Evolutionary conservation across 257 asterid genomes (phyloP).

Genomic region (Asclepias syriaca): DNA sequence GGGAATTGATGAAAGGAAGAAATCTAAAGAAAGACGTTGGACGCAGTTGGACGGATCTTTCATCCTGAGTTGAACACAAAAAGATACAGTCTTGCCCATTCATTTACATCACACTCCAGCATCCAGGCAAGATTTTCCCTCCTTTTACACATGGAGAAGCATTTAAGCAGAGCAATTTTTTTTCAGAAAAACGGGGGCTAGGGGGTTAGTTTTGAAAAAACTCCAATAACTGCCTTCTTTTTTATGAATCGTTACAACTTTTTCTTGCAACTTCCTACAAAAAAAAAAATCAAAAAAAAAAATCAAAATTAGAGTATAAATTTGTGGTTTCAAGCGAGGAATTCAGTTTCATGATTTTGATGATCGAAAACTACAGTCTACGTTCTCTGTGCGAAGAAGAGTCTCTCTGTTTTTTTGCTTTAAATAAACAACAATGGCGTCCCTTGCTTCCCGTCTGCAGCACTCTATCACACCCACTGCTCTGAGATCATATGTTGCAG

Average conservation of each 20-base stretch:
- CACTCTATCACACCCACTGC: constrained; percentile 57
- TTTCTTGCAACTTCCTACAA: constrained; percentile 22
- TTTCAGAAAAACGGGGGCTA: no score
- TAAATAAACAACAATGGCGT: constrained; percentile 42
- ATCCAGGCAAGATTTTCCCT: neutral
- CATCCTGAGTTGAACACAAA: constrained; percentile 12
- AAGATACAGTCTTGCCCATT: neutral
- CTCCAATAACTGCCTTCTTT: constrained; percentile 2
- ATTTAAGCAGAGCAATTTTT: no score
- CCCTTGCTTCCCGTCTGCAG: constrained; percentile 52
- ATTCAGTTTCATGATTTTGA: neutral
- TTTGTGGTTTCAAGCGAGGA: neutral
- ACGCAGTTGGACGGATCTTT: constrained; percentile 45
- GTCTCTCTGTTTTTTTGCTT: neutral
- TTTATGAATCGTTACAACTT: constrained; percentile 34
- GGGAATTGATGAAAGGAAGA: constrained; percentile 50
- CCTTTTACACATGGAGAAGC: neutral
- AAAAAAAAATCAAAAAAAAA: neutral
- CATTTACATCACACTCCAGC: neutral
- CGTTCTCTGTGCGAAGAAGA: neutral
- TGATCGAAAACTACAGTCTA: neutral
- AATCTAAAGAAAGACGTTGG: constrained; percentile 74
- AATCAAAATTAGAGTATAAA: neutral
- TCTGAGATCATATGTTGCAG: constrained; percentile 78
- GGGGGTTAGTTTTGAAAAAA: constrained; percentile 6